Evolutionary conservation across 768 basidiomycete species (phyloP).

Genomic region (Termitomyces sp.): DNA sequence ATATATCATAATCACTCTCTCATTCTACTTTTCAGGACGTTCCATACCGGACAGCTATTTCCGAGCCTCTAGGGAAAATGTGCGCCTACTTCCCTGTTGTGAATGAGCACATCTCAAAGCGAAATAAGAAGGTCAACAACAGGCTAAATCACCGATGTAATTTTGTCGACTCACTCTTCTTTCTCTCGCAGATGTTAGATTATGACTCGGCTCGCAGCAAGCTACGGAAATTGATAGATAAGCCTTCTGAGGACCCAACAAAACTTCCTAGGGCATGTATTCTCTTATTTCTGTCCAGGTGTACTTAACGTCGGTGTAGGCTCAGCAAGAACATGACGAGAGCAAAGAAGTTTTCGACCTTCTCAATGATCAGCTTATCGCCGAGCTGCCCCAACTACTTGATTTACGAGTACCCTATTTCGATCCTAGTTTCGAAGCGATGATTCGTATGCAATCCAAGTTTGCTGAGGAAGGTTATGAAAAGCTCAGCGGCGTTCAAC

Average conservation of each 20-base stretch:
- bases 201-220: slow-evolving; percentile 92
- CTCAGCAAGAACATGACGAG: slow-evolving; percentile 95
- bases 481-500: slow-evolving; percentile 91
- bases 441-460: slow-evolving; percentile 97
- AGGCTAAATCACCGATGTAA: slow-evolving; percentile 3
- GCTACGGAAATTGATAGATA: slow-evolving; percentile 85
- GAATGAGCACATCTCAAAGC: slow-evolving; percentile 90
- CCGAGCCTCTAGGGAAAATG: slow-evolving; percentile 96
- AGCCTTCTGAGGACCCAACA: slow-evolving; percentile 90
- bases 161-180: background rate
- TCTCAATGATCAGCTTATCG: slow-evolving; percentile 88
- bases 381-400: slow-evolving; percentile 87
- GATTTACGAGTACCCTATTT: slow-evolving; percentile 97
- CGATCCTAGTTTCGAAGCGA: slow-evolving; percentile 97
- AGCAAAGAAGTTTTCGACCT: slow-evolving; percentile 91
- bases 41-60: slow-evolving; percentile 91
- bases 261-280: slow-evolving; percentile 64
- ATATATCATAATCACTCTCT: background rate
- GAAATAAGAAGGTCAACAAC: slow-evolving; percentile 84
- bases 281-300: background rate
- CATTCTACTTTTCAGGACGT: slow-evolving; percentile 59
- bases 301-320: slow-evolving; percentile 41
- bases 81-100: slow-evolving; percentile 92
- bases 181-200: slow-evolving; percentile 64
- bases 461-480: slow-evolving; percentile 99